A percentile compares a stretch with the other conserved stretches of the same genome.
Conservation (phyloP, 768 basidiomycete genomes). For the Chalciporus piperatus region DNA sequence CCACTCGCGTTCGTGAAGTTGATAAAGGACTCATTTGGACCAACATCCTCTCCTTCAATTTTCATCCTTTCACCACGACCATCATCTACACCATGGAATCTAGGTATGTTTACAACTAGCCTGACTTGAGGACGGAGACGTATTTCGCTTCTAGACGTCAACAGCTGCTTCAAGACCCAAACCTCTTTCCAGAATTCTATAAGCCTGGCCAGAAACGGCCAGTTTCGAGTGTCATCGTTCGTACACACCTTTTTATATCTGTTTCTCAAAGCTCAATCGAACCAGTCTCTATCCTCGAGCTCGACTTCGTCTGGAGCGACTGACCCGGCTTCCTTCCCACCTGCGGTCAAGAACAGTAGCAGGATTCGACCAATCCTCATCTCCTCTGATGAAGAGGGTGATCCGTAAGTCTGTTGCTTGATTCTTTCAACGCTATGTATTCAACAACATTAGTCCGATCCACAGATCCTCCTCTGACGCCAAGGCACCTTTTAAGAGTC, state of each 20-base stretch:
- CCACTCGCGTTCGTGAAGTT: constrained; percentile 10
- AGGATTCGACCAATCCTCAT: constrained; percentile 22
- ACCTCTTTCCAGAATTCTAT: constrained; percentile 29
- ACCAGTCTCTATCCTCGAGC: constrained; percentile 24
- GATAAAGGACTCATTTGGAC: not conserved
- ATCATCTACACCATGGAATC: constrained; percentile 23
- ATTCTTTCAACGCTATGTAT: not conserved
- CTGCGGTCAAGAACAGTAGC: constrained; percentile 2
- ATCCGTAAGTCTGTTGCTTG: constrained; percentile 4
- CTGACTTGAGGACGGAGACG: accelerated
- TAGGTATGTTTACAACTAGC: constrained; percentile 11
- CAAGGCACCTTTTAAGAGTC: constrained; percentile 8
- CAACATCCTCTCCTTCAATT: not conserved
- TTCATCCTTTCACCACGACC: constrained; percentile 3
- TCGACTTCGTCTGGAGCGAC: constrained; percentile 18
- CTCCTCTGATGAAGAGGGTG: constrained; percentile 32
- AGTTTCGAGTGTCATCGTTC: constrained; percentile 20
- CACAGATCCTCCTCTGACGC: not conserved
- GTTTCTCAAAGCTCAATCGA: not conserved
- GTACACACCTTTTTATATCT: not conserved
- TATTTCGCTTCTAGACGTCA: constrained; percentile 20
- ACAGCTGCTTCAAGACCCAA: constrained; percentile 25
- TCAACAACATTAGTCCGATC: constrained; percentile 10
- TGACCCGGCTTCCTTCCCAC: constrained; percentile 18
- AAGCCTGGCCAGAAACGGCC: constrained; percentile 17